These are phyloP conservation scores for Fusarium kyushuense DNA, from an alignment of 2,329 filamentous ascomycete species.

Conservation along the genomic window DNA sequence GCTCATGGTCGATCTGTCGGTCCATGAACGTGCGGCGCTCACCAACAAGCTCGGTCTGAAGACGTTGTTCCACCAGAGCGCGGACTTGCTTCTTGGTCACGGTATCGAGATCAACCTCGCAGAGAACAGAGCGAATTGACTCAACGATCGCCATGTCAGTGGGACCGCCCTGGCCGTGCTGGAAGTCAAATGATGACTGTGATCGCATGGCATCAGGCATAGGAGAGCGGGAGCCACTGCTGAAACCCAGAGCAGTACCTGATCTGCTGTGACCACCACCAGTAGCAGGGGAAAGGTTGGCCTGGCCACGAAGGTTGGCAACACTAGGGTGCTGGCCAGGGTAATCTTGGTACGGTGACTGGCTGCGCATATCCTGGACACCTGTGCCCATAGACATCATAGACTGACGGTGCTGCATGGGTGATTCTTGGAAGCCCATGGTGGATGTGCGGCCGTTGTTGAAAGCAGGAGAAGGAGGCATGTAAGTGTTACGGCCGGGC, in stretches of 20 bases:
- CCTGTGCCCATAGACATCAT: constrained; percentile 74
- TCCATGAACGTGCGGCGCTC: constrained; percentile 92
- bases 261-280: constrained; percentile 54
- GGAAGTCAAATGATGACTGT: constrained; percentile 70
- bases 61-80: constrained; percentile 89
- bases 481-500: constrained; percentile 77
- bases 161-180: constrained; percentile 71
- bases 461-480: constrained; percentile 86
- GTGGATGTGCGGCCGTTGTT: constrained; percentile 62
- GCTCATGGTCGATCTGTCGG: constrained; percentile 89
- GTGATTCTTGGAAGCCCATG: constrained; percentile 51
- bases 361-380: constrained; percentile 60
- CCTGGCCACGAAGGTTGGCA: constrained; percentile 67
- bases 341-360: constrained; percentile 70
- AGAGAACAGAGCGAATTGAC: constrained; percentile 83
- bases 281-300: constrained; percentile 61
- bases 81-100: constrained; percentile 98
- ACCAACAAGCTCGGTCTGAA: constrained; percentile 88
- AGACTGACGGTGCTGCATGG: constrained; percentile 73
- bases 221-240: constrained; percentile 61
- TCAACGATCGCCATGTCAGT: constrained; percentile 85
- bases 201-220: constrained; percentile 63
- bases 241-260: constrained; percentile 61
- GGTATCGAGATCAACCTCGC: constrained; percentile 93
- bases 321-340: constrained; percentile 68